These are phyloP conservation scores for Ogataea polymorpha DNA, from an alignment of 805 yeast genomes.

Conservation along the genomic window DNA sequence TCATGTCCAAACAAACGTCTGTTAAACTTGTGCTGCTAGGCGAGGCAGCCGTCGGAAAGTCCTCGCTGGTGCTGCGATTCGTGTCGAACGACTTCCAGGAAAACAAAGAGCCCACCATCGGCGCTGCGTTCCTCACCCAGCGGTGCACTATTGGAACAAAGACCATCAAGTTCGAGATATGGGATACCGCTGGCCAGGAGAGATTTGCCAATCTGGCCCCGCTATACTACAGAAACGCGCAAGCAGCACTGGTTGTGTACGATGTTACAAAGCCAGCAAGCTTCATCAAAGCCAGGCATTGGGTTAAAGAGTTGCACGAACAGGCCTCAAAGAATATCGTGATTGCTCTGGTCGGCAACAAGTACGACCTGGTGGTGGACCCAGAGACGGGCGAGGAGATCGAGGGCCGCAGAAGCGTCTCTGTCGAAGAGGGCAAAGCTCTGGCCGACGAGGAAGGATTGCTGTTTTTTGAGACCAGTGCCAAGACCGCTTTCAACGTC, in stretches of 20 bases:
- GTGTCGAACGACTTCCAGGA: constrained; percentile 96
- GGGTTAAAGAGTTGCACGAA: constrained; percentile 95
- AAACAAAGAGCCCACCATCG: constrained; percentile 96
- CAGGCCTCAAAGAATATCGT: constrained; percentile 91
- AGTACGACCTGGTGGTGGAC: constrained; percentile 69
- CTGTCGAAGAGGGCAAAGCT: constrained; percentile 79
- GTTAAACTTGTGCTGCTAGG: constrained; percentile 91
- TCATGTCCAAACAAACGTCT: constrained; percentile 40
- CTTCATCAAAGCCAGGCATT: constrained; percentile 93
- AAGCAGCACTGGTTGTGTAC: constrained; percentile 93
- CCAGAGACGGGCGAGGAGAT: constrained; percentile 44
- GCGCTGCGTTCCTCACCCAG: constrained; percentile 96
- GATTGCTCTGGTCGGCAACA: constrained; percentile 93
- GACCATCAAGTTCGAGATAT: constrained; percentile 87
- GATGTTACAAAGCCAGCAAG: constrained; percentile 94
- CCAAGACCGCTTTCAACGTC: constrained; percentile 85
- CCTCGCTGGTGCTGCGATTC: constrained; percentile 86
- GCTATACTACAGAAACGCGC: constrained; percentile 96
- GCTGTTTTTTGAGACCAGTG: constrained; percentile 90
- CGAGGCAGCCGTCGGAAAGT: constrained; percentile 97
- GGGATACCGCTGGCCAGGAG: constrained; percentile 99
- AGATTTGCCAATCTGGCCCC: constrained; percentile 95
- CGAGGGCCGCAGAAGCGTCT: constrained; percentile 68
- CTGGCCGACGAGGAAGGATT: constrained; percentile 90
- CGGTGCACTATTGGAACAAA: constrained; percentile 82